phyloP scores from a whole-genome alignment of 352 stramenopile species.

The Pythium insidiosum region DNA sequence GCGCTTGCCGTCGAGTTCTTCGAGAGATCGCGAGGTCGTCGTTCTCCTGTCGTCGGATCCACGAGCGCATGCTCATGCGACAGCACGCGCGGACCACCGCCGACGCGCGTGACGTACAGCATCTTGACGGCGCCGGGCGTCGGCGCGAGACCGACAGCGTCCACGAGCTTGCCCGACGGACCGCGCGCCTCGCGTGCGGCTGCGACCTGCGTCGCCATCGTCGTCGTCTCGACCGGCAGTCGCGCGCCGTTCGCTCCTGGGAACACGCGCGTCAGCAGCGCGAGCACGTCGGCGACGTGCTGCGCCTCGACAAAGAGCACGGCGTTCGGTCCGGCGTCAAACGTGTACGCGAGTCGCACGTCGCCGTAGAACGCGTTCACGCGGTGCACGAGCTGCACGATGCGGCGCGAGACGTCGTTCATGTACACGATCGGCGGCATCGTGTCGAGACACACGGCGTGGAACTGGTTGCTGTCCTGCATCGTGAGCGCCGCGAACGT shows the following conservation, averaged over 20 bases:
- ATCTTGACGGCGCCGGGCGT: conserved; percentile 36
- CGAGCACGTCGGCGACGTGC: conserved; percentile 53
- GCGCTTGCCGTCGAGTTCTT: background rate
- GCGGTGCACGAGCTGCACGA: conserved; percentile 87
- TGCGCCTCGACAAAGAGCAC: conserved; percentile 87
- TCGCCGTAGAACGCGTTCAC: conserved; percentile 84
- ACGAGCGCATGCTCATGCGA: conserved; percentile 28
- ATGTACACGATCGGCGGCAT: conserved; percentile 99
- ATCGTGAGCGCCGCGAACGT: conserved; percentile 96
- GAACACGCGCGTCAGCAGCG: conserved; percentile 50
- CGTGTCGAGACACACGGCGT: conserved; percentile 97
- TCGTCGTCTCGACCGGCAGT: conserved; percentile 27
- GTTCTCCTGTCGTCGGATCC: conserved; percentile 33
- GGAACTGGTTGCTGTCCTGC: conserved; percentile 98
- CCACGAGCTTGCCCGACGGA: conserved; percentile 5
- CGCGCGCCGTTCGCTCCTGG: conserved; percentile 6
- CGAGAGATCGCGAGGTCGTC: background rate
- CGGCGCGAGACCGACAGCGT: conserved; percentile 2
- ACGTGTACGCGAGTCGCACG: conserved; percentile 95
- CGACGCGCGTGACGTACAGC: conserved; percentile 62
- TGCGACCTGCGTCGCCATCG: no score
- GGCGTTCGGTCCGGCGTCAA: conserved; percentile 98
- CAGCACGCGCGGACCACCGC: conserved; percentile 36
- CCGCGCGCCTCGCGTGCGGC: no score
- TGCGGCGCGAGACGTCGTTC: conserved; percentile 88